A percentile compares a stretch with the other conserved stretches of the same genome.
Evolutionary conservation across 2,329 filamentous ascomycete genomes (phyloP).

Genomic region (Pestalotiopsis sp.): DNA sequence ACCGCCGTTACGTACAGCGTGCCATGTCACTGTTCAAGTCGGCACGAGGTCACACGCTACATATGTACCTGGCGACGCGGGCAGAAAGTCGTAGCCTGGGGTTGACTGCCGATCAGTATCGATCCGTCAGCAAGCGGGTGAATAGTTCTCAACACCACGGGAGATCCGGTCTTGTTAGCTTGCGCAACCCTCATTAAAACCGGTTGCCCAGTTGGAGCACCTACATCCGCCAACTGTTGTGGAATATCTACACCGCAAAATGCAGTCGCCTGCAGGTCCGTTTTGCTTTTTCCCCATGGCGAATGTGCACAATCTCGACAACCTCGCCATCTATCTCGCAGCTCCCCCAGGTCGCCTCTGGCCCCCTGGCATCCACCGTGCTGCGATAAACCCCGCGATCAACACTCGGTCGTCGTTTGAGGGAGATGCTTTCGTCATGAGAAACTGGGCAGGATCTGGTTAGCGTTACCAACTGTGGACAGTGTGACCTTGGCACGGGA

Average conservation of each 20-base stretch:
- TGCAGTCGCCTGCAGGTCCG: background rate
- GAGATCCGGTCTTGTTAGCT: background rate
- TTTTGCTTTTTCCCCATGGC: background rate
- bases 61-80: background rate
- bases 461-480: slow-evolving; percentile 3
- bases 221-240: background rate
- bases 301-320: background rate
- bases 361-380: background rate
- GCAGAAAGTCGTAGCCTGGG: background rate
- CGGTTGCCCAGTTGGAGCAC: background rate
- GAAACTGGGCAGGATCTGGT: background rate
- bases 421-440: slow-evolving; percentile 6
- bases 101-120: slow-evolving; percentile 6
- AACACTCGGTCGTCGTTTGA: slow-evolving; percentile 7
- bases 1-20: background rate
- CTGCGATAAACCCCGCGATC: slow-evolving; percentile 10
- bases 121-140: background rate
- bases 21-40: too few species aligned
- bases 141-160: background rate
- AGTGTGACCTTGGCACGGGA: slow-evolving; percentile 11
- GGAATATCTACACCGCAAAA: background rate
- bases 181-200: background rate
- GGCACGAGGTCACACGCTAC: too few species aligned
- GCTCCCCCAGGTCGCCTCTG: background rate
- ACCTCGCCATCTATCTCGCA: background rate